Evolutionary conservation across 345 rosid genomes (phyloP).

Genomic region (Schrenkiella parvula): DNA sequence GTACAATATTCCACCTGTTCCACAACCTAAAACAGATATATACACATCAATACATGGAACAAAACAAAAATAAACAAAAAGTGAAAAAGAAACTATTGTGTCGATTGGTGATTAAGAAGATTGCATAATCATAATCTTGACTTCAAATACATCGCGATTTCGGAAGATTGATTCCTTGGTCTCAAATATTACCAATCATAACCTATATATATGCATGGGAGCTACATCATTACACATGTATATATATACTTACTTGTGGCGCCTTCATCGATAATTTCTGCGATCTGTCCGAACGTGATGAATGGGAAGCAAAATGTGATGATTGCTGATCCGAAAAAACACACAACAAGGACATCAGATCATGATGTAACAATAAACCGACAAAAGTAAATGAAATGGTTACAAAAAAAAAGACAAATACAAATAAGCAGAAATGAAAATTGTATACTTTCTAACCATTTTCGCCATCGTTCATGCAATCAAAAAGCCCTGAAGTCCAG

Average conservation of each 20-base stretch:
- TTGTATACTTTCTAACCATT: conserved; percentile 38
- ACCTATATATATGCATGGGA: not conserved
- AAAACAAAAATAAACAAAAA: not conserved
- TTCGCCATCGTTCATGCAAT: conserved; percentile 64
- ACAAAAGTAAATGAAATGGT: no score
- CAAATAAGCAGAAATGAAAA: not conserved
- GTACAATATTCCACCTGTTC: conserved; percentile 18
- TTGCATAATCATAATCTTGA: no score
- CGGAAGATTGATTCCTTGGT: not conserved
- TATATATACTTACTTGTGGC: conserved; percentile 37
- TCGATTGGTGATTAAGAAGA: not conserved
- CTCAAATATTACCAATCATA: not conserved
- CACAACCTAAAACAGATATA: conserved; percentile 16
- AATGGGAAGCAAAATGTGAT: conserved; percentile 45
- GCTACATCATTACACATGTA: not conserved
- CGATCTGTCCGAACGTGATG: conserved; percentile 51
- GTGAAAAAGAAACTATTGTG: not conserved
- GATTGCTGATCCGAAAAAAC: conserved; percentile 40
- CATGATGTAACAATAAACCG: not conserved
- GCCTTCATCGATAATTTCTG: conserved; percentile 46
- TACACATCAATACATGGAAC: no score
- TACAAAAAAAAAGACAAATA: no score
- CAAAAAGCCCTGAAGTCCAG: conserved; percentile 61
- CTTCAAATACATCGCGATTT: no score
- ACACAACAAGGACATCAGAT: not conserved